Evolutionary conservation across 805 yeast genomes (phyloP).

Genomic region (Metschnikowia vanudenii): DNA sequence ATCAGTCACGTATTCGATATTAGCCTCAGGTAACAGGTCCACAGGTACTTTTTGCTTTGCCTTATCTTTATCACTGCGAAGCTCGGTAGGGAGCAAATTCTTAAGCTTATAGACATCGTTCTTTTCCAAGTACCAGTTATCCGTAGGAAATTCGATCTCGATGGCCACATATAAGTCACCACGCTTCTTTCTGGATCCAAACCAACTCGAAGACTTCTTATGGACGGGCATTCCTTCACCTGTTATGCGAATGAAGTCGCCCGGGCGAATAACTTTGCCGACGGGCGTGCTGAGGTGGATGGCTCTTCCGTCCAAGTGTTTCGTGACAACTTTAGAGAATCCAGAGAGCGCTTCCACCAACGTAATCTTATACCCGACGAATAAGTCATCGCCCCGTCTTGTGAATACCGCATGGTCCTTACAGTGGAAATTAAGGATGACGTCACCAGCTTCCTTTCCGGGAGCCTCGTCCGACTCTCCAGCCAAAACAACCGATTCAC

Average conservation of each 20-base stretch:
- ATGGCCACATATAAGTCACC: constrained; percentile 74
- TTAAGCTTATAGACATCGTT: constrained; percentile 56
- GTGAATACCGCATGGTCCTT: constrained; percentile 48
- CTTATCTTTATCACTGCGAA: constrained; percentile 20
- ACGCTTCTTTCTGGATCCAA: constrained; percentile 25
- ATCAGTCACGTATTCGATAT: constrained; percentile 37
- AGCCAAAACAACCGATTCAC: constrained; percentile 57
- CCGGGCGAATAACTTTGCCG: constrained; percentile 82
- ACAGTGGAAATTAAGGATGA: constrained; percentile 59
- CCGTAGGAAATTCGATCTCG: constrained; percentile 79
- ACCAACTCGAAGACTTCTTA: constrained; percentile 21
- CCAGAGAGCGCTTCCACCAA: constrained; percentile 86
- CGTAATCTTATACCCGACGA: constrained; percentile 57
- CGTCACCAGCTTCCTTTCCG: constrained; percentile 75
- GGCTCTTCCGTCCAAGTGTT: constrained; percentile 79
- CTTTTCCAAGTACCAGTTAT: constrained; percentile 79
- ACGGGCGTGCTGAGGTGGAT: constrained; percentile 61
- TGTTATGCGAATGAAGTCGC: constrained; percentile 59
- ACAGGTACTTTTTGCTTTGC: constrained; percentile 25
- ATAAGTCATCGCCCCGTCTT: constrained; percentile 63
- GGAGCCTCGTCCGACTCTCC: constrained; percentile 79
- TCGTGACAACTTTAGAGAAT: constrained; percentile 59
- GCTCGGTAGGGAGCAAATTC: constrained; percentile 51
- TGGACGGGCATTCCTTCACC: constrained; percentile 84
- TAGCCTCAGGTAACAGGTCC: constrained; percentile 35